Conservation (phyloP, 805 yeast species). For the Pichia gijzeniarum region DNA sequence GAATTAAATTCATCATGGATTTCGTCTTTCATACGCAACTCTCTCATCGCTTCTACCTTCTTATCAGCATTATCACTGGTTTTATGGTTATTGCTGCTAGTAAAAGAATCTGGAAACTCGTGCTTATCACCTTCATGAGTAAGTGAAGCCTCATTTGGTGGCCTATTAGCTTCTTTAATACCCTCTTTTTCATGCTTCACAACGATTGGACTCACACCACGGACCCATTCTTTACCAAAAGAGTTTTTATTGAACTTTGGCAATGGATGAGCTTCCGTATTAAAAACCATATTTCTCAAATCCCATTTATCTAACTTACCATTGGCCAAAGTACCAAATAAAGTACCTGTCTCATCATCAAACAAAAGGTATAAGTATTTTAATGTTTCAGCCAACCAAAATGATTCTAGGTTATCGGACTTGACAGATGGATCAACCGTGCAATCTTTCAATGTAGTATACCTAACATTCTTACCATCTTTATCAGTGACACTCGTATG, state of each 20-base stretch:
- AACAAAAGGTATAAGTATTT: constrained; percentile 78
- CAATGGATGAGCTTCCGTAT: constrained; percentile 91
- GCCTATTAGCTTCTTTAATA: background rate
- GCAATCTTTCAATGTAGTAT: constrained; percentile 63
- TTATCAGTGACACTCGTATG: constrained; percentile 47
- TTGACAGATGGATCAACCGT: constrained; percentile 45
- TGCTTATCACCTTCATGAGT: too few species aligned
- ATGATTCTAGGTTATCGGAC: constrained; percentile 79
- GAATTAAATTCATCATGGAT: background rate
- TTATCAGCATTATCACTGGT: background rate
- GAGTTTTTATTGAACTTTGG: constrained; percentile 55
- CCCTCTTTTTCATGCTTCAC: background rate
- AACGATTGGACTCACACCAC: constrained; percentile 19
- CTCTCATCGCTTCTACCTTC: constrained; percentile 2
- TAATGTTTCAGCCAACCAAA: constrained; percentile 91
- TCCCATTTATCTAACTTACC: constrained; percentile 47
- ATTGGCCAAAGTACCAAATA: constrained; percentile 24
- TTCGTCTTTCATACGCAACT: background rate
- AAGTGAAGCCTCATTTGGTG: background rate
- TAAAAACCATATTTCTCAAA: constrained; percentile 65
- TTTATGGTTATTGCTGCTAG: background rate
- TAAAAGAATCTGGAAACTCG: too few species aligned
- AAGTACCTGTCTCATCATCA: constrained; percentile 39
- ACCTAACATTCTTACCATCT: constrained; percentile 28
- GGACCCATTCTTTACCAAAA: constrained; percentile 59